These are phyloP conservation scores for Aschersonia sp. DNA, from an alignment of 2,329 filamentous ascomycete genomes.

Conservation along the genomic window DNA sequence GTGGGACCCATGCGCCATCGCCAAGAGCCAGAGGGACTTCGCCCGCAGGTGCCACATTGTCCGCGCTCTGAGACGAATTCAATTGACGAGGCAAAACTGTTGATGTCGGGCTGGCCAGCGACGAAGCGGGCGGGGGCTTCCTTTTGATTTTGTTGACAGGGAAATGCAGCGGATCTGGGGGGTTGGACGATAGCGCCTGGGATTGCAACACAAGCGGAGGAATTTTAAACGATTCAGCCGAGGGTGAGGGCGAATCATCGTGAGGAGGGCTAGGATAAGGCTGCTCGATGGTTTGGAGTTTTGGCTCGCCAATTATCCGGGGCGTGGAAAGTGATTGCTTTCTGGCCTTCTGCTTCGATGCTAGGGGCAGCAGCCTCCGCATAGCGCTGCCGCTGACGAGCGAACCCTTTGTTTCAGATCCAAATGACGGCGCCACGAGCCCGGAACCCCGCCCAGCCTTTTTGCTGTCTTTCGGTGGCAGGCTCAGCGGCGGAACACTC, in stretches of 20 bases:
- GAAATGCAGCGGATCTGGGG: conserved; percentile 9
- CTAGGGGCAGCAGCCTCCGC: conserved; percentile 15
- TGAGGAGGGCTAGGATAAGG: conserved; percentile 20
- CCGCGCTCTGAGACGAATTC: conserved; percentile 9
- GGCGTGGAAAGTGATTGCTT: not conserved
- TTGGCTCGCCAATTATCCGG: not conserved
- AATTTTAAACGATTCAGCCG: conserved; percentile 7
- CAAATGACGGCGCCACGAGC: conserved; percentile 7
- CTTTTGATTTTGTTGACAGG: conserved; percentile 26
- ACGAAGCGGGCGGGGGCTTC: conserved; percentile 24
- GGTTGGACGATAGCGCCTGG: conserved; percentile 8
- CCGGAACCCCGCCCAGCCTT: conserved; percentile 13
- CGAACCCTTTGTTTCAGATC: conserved; percentile 17
- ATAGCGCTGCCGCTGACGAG: conserved; percentile 14
- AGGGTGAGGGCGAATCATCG: conserved; percentile 10
- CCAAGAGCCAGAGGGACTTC: not conserved
- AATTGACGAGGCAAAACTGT: not conserved
- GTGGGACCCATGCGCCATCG: conserved; percentile 30
- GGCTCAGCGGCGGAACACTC: conserved; percentile 38
- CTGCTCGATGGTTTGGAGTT: conserved; percentile 6
- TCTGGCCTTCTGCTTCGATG: conserved; percentile 3
- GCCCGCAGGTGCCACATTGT: conserved; percentile 2
- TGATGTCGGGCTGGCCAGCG: conserved; percentile 4
- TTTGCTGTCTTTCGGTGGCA: conserved; percentile 37
- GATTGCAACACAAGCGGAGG: conserved; percentile 2